These are phyloP conservation scores for Kwoniella sp. DNA, from an alignment of 768 basidiomycete species.

Conservation along the genomic window DNA sequence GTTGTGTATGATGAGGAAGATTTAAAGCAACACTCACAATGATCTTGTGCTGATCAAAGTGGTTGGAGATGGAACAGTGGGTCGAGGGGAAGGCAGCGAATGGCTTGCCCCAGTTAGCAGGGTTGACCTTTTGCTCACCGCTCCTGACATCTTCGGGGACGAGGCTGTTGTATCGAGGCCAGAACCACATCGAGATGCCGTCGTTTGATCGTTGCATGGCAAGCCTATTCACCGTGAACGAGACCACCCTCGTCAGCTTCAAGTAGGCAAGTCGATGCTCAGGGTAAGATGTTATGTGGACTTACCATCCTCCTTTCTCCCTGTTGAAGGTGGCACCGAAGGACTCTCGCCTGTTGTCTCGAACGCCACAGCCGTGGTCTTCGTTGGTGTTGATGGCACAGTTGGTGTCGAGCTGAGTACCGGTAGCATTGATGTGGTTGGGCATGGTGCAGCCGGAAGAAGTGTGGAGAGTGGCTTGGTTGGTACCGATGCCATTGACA, in stretches of 20 bases:
- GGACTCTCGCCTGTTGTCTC: constrained; percentile 8
- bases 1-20: too few species aligned
- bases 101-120: constrained; percentile 16
- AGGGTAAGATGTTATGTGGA: not conserved
- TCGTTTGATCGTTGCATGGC: constrained; percentile 17
- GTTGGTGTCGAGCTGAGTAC: constrained; percentile 9
- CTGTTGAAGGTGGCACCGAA: constrained; percentile 20
- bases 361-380: constrained; percentile 16
- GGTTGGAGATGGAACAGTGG: constrained; percentile 6
- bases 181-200: constrained; percentile 22
- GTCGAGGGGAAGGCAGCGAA: constrained; percentile 24
- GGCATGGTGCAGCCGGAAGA: constrained; percentile 46
- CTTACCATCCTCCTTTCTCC: constrained; percentile 17
- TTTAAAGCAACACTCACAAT: not conserved
- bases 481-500: constrained; percentile 56
- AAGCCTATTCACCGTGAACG: not conserved
- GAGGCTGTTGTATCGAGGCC: constrained; percentile 14
- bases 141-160: constrained; percentile 14
- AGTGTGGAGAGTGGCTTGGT: constrained; percentile 58
- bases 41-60: constrained; percentile 17
- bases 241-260: not conserved
- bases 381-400: constrained; percentile 8
- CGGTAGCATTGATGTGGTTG: constrained; percentile 9
- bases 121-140: constrained; percentile 9
- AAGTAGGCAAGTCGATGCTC: not conserved